Base-by-base conservation (phyloP, 768 basidiomycete genomes). In the Amanita fuliginea region DNA sequence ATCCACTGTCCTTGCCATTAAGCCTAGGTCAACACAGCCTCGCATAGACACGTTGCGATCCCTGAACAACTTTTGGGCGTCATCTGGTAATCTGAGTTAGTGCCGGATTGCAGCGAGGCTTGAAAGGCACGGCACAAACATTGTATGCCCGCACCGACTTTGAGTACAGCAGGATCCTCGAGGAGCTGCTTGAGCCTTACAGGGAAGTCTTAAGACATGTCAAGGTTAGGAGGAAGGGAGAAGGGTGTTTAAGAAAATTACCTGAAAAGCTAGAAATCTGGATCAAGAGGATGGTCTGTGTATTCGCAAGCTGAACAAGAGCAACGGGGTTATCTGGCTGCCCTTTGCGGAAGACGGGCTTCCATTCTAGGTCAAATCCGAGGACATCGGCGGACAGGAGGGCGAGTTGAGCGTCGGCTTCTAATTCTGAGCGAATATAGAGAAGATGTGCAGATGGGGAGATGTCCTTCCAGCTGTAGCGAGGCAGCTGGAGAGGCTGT, bases 301-400 rank as follows among this genome's bases (percentile, higher is more conserved):
- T 57, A 53, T 69, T 78, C 2, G 85, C 81, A 14, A 90, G 72
- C 59, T 91, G 87, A 3, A 90, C 71, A 19, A 90, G 71, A 2
- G 88, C 79, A 16, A 86, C 80, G 19, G 73, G 82, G 58, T 89
- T 84, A 61, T 81, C 75, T 22, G 64, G 57, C 21, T 63, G 58
- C 16, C 81, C 78, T 58, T 76, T 80, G 41, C 55, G 53, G 56
- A 64, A 79, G 16, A 58, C 76, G 0, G 88, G 88, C 52, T 73
- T 78, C 86, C 88, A 90, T 63, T 91, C 88, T 33, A 86, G 68
- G 59, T 91, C 88, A 54, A 90, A 80, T 22, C 88, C 88, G 44
- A 77, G 65, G 21, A 69, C 57, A 14, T 65, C 67, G 30, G 52
- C 39, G 21, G 55, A 53, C 9, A 75, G 37, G 0, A 52, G 55